Evolutionary conservation across 1,284 basidiomycete species (phyloP), one percentile per base, ranked within the genome.

Genomic region (Pisolithus thermaeus): DNA sequence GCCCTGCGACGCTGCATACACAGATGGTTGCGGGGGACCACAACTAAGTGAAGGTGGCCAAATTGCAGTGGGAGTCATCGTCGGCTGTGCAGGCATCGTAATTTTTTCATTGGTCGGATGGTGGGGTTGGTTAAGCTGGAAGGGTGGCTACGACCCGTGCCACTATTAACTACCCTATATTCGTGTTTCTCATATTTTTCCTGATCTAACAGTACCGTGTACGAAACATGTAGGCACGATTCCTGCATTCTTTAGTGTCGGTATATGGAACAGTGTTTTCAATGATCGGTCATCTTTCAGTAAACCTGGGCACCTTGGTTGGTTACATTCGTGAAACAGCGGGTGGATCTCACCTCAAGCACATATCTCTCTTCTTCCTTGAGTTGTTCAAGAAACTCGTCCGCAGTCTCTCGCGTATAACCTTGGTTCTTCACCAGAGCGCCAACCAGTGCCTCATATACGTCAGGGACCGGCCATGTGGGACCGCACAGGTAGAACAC

Each of bases 331-430:
- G 32, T 12, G 12, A 35, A 35, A 35, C 3, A 35, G 32, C 12
- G 11, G 12, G 12, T 35, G 32, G 18, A 12, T 51, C 70, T 65
- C 59, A 96, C 95, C 80, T 99, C 96, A 41, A 98, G 81, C 14
- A 99, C 94, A 70, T 97, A 98, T 49, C 95, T 84, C 72, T 99
- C 96, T 60, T 96, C 91, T 72, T 97, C 96, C 76, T 99, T 99
- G 63, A 98, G 73, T 53, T 84, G 77, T 73, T 98, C 95, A 45
- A 99, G 73, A 69, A 87, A 92, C 53, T 82, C 79, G 52, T 89
- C 91, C 2, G 96, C 97, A 52, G 76, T 70, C 56, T 83, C 77
- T 49, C 77, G 73, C 16, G 81, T 77, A 66, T 84, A 74, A 25
- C 85, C 86, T 56, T 84, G 83, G 61, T 84, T 83, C 66, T 85